Percentiles rank a stretch among this genome's conserved stretches.
phyloP scores from a whole-genome alignment of 2,329 filamentous ascomycete genomes.

The Cladorrhinum sp. region DNA sequence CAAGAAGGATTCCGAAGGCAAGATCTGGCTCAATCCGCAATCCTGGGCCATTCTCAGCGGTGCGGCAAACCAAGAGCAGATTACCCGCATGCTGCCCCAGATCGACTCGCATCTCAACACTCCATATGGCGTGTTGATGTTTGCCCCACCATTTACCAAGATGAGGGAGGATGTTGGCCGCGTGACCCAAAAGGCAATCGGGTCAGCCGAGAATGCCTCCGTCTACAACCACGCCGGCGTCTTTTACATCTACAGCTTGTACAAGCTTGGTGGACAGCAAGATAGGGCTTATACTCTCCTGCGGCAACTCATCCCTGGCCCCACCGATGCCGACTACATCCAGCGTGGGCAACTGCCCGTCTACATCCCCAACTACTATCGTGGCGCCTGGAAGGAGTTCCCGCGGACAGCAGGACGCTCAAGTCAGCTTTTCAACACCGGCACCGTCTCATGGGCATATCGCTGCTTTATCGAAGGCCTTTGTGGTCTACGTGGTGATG shows the following conservation, averaged over 20 bases:
- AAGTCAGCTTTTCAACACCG: conserved; percentile 57
- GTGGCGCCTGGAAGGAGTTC: conserved; percentile 46
- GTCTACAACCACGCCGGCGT: conserved; percentile 57
- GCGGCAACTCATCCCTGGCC: conserved; percentile 53
- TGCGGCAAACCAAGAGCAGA: conserved; percentile 43
- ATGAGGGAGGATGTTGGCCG: conserved; percentile 59
- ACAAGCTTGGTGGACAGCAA: conserved; percentile 44
- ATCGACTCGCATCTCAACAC: conserved; percentile 51
- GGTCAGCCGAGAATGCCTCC: conserved; percentile 55
- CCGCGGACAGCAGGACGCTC: conserved; percentile 53
- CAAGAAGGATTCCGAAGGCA: conserved; percentile 48
- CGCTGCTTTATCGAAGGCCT: conserved; percentile 54
- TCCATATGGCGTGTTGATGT: conserved; percentile 55
- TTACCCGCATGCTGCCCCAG: conserved; percentile 43
- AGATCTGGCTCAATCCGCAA: conserved; percentile 58
- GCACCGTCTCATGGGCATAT: conserved; percentile 56
- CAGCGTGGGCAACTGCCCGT: conserved; percentile 55
- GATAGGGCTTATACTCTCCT: conserved; percentile 51
- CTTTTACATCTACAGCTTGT: conserved; percentile 54
- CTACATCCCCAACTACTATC: conserved; percentile 59
- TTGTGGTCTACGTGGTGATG: conserved; percentile 50
- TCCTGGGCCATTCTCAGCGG: conserved; percentile 54
- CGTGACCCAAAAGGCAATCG: conserved; percentile 56
- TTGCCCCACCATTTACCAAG: conserved; percentile 49
- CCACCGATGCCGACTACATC: conserved; percentile 47